Evolutionary conservation across 371 early-diverging fungal species (phyloP).

Genomic region (Choanephora cucurbitarum): DNA sequence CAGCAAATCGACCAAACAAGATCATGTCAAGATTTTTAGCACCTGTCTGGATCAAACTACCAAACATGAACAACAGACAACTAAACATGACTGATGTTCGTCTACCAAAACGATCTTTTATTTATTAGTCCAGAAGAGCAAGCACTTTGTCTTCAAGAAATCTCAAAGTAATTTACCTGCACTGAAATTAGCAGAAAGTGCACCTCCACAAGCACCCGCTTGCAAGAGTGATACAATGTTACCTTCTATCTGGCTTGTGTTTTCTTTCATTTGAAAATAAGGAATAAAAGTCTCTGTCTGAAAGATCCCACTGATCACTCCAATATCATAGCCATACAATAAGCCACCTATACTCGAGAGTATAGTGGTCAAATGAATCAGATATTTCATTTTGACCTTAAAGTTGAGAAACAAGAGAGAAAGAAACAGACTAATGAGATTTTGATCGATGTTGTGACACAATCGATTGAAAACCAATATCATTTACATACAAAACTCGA

Average conservation of each 20-base stretch:
- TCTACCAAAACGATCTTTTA: slow-evolving; percentile 22
- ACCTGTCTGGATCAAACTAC: slow-evolving; percentile 70
- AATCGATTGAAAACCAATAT: too few species aligned
- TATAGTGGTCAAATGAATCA: slow-evolving; percentile 5
- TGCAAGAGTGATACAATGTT: slow-evolving; percentile 24
- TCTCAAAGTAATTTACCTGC: slow-evolving; percentile 16
- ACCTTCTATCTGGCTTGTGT: slow-evolving; percentile 15
- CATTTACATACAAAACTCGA: too few species aligned
- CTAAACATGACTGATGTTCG: slow-evolving; percentile 16
- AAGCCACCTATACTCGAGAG: slow-evolving; percentile 19
- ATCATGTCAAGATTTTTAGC: slow-evolving; percentile 59
- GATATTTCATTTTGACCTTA: neutral
- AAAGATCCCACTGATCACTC: slow-evolving; percentile 21
- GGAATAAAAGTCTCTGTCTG: slow-evolving; percentile 8
- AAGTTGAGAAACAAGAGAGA: neutral
- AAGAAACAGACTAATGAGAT: neutral
- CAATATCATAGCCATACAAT: slow-evolving; percentile 17
- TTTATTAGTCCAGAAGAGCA: too few species aligned
- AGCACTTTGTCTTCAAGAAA: too few species aligned
- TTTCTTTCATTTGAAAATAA: slow-evolving; percentile 16
- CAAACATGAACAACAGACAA: slow-evolving; percentile 67
- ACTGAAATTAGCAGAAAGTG: slow-evolving; percentile 22
- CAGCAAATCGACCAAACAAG: slow-evolving; percentile 72
- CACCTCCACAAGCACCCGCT: slow-evolving; percentile 27
- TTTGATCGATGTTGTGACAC: too few species aligned